These are phyloP conservation scores for Stachybotrys chlorohalonatus DNA, from an alignment of 2,329 filamentous ascomycete genomes.

Conservation along the genomic window DNA sequence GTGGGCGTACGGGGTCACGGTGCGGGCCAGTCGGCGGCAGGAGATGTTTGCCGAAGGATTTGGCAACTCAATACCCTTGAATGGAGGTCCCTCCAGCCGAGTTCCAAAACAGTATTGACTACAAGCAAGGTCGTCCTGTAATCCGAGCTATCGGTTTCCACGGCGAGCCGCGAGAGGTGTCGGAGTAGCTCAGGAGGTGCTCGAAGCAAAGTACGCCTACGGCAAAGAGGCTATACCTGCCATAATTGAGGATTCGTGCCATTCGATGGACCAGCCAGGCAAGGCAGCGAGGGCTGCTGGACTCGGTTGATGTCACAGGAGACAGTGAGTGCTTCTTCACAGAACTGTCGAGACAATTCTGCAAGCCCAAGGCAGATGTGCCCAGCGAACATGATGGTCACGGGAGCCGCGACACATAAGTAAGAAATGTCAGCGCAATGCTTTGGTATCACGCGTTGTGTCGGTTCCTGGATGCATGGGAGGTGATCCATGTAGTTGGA, in stretches of 20 bases:
- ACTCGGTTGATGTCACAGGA: constrained; percentile 11
- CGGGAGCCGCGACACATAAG: too few relatives aligned
- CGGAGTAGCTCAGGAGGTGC: constrained; percentile 45
- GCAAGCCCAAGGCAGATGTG: too few relatives aligned
- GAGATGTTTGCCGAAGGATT: constrained; percentile 20
- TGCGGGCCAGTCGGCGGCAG: constrained; percentile 27
- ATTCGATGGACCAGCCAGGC: constrained; percentile 52
- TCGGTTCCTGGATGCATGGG: too few relatives aligned
- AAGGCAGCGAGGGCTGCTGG: constrained; percentile 35
- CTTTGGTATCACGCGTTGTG: too few relatives aligned
- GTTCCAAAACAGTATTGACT: constrained; percentile 48
- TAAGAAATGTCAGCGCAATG: too few relatives aligned
- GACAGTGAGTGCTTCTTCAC: too few relatives aligned
- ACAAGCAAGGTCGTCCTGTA: constrained; percentile 44
- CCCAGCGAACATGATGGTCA: too few relatives aligned
- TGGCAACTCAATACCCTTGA: constrained; percentile 40
- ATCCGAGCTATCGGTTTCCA: constrained; percentile 27
- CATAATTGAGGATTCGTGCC: constrained; percentile 58
- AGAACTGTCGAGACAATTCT: too few relatives aligned
- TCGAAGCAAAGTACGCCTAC: constrained; percentile 41
- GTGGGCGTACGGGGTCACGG: constrained; percentile 60
- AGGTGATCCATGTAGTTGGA: too few relatives aligned
- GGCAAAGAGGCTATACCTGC: constrained; percentile 40
- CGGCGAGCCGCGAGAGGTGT: constrained; percentile 23
- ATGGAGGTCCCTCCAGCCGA: constrained; percentile 42